These are phyloP conservation scores for Apiospora pterosperma DNA, from an alignment of 2,329 filamentous ascomycete species.

Conservation along the genomic window DNA sequence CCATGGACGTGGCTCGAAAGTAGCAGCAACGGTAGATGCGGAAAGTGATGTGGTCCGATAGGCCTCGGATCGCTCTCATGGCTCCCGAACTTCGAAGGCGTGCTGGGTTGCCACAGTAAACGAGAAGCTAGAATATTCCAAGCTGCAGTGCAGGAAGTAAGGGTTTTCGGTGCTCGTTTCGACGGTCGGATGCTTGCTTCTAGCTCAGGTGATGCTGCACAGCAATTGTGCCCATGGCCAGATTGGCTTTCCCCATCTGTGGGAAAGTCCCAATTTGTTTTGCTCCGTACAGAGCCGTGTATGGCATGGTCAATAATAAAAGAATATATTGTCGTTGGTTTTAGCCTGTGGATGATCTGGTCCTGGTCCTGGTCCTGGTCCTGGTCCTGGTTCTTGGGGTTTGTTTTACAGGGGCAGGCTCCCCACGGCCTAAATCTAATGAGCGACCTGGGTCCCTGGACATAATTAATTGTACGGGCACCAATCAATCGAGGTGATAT, in stretches of 20 bases:
- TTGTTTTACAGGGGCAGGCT: neutral
- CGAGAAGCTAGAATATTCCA: neutral
- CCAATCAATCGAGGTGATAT: neutral
- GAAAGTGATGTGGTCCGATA: neutral
- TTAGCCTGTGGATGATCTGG: neutral
- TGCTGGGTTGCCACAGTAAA: neutral
- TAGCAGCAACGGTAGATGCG: neutral
- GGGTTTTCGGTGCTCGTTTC: neutral
- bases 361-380: too few species aligned
- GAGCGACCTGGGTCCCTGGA: neutral
- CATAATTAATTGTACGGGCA: neutral
- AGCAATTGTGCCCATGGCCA: neutral
- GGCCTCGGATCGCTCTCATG: neutral
- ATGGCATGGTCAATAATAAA: neutral
- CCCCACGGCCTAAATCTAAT: neutral
- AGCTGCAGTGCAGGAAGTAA: neutral
- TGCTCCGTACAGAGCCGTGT: neutral
- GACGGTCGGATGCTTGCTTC: neutral
- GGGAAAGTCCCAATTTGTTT: neutral
- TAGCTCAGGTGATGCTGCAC: neutral
- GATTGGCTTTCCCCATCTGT: neutral
- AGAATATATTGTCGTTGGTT: neutral
- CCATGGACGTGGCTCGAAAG: neutral
- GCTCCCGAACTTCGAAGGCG: too few species aligned
- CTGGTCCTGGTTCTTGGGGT: too few species aligned